Evolutionary conservation across 257 asterid genomes (phyloP), one percentile per base, ranked within the genome.

Genomic region (Penstemon barbatus): DNA sequence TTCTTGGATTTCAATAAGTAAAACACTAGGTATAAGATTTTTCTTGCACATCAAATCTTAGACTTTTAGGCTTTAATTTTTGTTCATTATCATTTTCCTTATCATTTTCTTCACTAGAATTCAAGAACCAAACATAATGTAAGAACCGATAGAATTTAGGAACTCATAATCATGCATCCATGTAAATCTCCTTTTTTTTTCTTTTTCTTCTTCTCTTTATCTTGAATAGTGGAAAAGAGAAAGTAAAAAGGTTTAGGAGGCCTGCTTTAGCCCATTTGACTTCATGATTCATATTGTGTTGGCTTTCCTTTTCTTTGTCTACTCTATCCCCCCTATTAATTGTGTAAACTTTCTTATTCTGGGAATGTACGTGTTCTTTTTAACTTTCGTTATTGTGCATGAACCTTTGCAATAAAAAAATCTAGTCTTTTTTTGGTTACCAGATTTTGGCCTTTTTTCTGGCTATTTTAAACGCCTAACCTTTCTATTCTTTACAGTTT

Each of bases 321-420:
- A 6, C 4, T 18, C 11, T 25, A 19, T 55, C 6, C 4, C 4
- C 18, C 37, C 51, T 15, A 4, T 40, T n/a, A 41, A 7, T 5
- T 12, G 15, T 41, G 52, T 8, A 2, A 18, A 36, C 36, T 49
- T 11, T 65, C 70, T 8, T 50, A 4, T 12, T 49, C 37, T 44
- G 46, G 10, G 13, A 10, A 53, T 53, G 57, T 7, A 53, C 7
- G 2, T 25, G 33, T 25, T 53, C 13, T 12, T 9, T n/a, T 18
- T 53, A 12, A 18, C 57, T 53, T 53, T 53, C 33, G 15, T 36
- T 8, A 55, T 43, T 52, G 48, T 65, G 55, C 70, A 65, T 36
- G 63, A 37, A 15, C 46, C 15, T 53, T 68, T 9, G 41, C 46
- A 59, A 65, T 63, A 25, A 48, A 59, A 50, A 53, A 69, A 70